Conservation (phyloP, 352 stramenopile genomes). For the Globisporangium rhizosaccharum region DNA sequence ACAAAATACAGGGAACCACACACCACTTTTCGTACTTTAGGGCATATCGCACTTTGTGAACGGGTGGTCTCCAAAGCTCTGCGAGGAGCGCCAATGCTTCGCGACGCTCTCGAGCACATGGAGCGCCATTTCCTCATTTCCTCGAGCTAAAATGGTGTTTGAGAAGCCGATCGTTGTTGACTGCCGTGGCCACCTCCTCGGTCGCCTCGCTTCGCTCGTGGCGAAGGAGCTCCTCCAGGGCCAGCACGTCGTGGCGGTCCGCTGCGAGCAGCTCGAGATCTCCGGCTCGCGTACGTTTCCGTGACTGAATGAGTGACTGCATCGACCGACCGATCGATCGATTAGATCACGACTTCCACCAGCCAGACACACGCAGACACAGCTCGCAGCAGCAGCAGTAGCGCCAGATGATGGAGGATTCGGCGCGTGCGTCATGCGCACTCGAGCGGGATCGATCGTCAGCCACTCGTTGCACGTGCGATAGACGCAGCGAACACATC, state of each 20-base stretch:
- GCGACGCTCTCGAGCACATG: neutral
- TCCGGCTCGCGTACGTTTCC: slow-evolving; percentile 92
- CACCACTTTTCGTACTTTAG: too few species aligned
- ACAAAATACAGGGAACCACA: too few species aligned
- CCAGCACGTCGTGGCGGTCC: slow-evolving; percentile 97
- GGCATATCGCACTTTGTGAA: too few species aligned
- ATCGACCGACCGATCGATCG: neutral
- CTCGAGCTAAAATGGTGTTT: slow-evolving; percentile 85
- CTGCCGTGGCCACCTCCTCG: slow-evolving; percentile 97
- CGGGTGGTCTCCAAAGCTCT: slow-evolving; percentile 6
- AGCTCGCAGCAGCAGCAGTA: neutral
- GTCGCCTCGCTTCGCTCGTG: slow-evolving; percentile 97
- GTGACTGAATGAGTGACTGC: neutral
- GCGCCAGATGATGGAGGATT: neutral
- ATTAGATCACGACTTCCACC: neutral
- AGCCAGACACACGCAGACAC: neutral
- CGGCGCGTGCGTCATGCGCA: too few species aligned
- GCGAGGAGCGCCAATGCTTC: too few species aligned
- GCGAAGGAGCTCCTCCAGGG: slow-evolving; percentile 99
- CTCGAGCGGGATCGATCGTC: neutral
- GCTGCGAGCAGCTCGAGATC: slow-evolving; percentile 98
- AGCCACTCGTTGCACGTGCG: neutral
- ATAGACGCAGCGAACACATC: neutral
- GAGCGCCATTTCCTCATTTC: slow-evolving; percentile 71
- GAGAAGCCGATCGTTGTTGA: slow-evolving; percentile 97